Percentiles rank a stretch among this genome's conserved stretches.
These are phyloP conservation scores for Oxytropis ochrocephala DNA, from an alignment of 306 rosid genomes.

Conservation along the genomic window DNA sequence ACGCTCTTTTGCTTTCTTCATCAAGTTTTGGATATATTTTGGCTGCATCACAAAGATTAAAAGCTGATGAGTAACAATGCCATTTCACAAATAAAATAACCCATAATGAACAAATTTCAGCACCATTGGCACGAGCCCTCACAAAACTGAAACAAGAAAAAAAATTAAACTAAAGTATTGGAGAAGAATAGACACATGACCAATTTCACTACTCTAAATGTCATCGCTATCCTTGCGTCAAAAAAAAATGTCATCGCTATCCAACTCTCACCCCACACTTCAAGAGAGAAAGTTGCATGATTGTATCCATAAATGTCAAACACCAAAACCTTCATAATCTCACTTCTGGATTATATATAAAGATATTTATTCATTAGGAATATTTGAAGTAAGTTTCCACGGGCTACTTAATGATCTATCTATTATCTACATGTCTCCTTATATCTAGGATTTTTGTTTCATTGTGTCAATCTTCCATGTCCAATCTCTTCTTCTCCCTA, in stretches of 20 bases:
- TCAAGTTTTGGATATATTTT: constrained; percentile 56
- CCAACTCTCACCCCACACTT: neutral
- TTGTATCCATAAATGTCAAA: neutral
- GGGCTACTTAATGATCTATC: neutral
- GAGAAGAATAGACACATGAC: neutral
- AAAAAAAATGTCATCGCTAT: neutral
- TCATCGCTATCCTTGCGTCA: neutral
- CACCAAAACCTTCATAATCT: neutral
- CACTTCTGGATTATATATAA: too few relatives aligned
- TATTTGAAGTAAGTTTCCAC: neutral
- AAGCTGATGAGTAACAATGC: neutral
- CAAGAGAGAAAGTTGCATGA: neutral
- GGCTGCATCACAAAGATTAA: constrained; percentile 51
- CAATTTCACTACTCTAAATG: neutral
- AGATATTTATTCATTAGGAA: neutral
- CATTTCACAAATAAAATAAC: neutral
- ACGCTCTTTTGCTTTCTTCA: constrained; percentile 55
- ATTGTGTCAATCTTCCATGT: too few relatives aligned
- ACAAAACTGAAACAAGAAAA: constrained; percentile 7
- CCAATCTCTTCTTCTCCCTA: neutral
- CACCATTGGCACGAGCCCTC: neutral
- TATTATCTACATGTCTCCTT: neutral
- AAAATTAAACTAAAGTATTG: neutral
- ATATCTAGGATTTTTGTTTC: neutral
- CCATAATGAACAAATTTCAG: neutral